These are phyloP conservation scores for Diaporthe caulivora DNA, from an alignment of 2,329 filamentous ascomycete species.

Conservation along the genomic window DNA sequence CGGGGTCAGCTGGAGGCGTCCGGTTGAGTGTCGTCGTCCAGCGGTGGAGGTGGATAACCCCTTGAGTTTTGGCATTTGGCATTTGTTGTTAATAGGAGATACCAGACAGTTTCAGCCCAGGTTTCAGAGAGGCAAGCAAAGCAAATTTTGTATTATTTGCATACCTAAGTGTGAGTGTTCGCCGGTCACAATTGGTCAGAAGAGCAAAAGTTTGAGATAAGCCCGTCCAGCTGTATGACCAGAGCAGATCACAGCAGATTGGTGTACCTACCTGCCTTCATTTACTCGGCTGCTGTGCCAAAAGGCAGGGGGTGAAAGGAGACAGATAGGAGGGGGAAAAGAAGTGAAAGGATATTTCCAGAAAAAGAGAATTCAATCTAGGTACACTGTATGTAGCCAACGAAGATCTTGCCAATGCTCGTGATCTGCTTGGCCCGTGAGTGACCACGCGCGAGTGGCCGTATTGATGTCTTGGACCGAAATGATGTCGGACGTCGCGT, in stretches of 20 bases:
- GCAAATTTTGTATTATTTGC: neutral
- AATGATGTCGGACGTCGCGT: slow-evolving; percentile 28
- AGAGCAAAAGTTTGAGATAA: neutral
- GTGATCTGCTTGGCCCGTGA: slow-evolving; percentile 21
- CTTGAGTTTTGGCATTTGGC: neutral
- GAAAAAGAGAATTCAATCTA: neutral
- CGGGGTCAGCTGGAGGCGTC: neutral
- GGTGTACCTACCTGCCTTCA: too few species aligned
- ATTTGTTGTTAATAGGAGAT: slow-evolving; percentile 27
- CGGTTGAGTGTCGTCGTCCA: neutral
- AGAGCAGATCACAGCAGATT: neutral
- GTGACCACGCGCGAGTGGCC: slow-evolving; percentile 22
- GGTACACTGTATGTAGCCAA: neutral
- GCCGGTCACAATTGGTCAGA: neutral
- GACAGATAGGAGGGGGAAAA: too few species aligned
- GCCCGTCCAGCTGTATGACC: neutral
- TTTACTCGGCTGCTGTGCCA: neutral
- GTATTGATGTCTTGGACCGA: slow-evolving; percentile 20
- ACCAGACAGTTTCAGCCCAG: slow-evolving; percentile 27
- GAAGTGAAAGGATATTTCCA: too few species aligned
- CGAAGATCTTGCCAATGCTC: slow-evolving; percentile 19
- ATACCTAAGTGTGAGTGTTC: neutral
- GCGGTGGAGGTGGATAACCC: neutral
- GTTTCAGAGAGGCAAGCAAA: neutral
- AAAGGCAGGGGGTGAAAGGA: too few species aligned